Conservation (phyloP, 2,329 filamentous ascomycete species). For the Paraconiothyrium brasiliense region DNA sequence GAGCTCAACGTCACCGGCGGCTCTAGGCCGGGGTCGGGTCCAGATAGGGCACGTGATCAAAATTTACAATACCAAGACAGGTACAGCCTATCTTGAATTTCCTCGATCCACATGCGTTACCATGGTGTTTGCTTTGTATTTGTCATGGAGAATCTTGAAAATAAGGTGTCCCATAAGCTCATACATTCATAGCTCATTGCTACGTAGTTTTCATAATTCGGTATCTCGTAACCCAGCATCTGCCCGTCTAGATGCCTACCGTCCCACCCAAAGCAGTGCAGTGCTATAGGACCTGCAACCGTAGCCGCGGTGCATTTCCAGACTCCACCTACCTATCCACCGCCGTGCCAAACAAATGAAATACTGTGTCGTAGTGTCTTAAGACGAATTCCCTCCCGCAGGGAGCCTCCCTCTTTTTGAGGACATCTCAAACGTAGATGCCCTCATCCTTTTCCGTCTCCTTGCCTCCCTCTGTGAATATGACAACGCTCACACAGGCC, state of each 20-base stretch:
- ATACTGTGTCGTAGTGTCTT: constrained; percentile 7
- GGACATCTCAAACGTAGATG: constrained; percentile 17
- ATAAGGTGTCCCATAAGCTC: constrained; percentile 14
- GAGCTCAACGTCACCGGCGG: background rate
- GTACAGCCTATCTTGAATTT: too few species aligned
- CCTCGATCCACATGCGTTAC: too few species aligned
- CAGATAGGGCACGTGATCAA: too few species aligned
- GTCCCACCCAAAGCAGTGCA: background rate
- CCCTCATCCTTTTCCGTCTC: constrained; percentile 56
- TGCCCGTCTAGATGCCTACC: constrained; percentile 9
- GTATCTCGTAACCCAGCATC: constrained; percentile 12
- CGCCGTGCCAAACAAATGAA: constrained; percentile 12
- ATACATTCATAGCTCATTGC: constrained; percentile 43
- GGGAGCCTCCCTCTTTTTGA: background rate
- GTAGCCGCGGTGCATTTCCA: background rate
- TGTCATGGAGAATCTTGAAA: too few species aligned
- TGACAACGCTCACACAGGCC: constrained; percentile 75
- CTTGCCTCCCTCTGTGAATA: constrained; percentile 63
- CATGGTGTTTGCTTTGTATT: too few species aligned
- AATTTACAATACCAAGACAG: too few species aligned
- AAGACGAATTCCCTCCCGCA: background rate
- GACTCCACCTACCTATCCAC: background rate
- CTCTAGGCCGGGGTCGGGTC: too few species aligned
- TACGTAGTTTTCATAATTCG: constrained; percentile 27
- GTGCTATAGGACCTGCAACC: background rate